phyloP scores from a whole-genome alignment of 2,329 filamentous ascomycete species.

The Verticillium longisporum region DNA sequence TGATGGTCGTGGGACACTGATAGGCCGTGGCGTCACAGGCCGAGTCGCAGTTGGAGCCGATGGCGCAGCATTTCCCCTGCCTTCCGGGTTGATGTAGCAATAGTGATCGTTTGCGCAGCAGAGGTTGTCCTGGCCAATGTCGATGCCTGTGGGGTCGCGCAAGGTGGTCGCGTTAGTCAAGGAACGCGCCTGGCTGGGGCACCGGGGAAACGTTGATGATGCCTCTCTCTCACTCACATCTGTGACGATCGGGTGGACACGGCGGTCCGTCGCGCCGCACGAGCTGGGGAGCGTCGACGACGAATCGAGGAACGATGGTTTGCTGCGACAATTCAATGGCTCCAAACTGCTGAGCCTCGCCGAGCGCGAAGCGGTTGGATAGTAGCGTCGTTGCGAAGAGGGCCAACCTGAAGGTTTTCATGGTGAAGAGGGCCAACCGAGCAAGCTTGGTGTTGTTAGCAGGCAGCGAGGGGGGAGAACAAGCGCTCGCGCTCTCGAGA shows the following conservation, averaged over 20 bases:
- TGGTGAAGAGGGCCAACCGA: neutral
- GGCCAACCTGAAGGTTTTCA: neutral
- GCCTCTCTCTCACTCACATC: constrained; percentile 4
- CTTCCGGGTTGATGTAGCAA: constrained; percentile 33
- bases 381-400: neutral
- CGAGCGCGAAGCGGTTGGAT: neutral
- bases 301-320: constrained; percentile 9
- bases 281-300: constrained; percentile 7
- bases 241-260: constrained; percentile 5
- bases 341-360: constrained; percentile 4
- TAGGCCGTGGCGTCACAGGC: constrained; percentile 24
- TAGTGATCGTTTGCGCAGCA: constrained; percentile 39
- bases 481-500: neutral
- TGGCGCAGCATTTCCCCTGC: constrained; percentile 31
- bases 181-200: neutral
- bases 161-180: neutral
- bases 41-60: constrained; percentile 35
- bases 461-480: no score
- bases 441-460: no score
- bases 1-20: constrained; percentile 23
- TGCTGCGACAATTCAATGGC: constrained; percentile 8
- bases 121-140: constrained; percentile 25
- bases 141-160: constrained; percentile 27
- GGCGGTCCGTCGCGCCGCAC: constrained; percentile 8
- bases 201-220: neutral